Evolutionary conservation across 1,284 basidiomycete species (phyloP).

Genomic region (Ganoderma boninense): DNA sequence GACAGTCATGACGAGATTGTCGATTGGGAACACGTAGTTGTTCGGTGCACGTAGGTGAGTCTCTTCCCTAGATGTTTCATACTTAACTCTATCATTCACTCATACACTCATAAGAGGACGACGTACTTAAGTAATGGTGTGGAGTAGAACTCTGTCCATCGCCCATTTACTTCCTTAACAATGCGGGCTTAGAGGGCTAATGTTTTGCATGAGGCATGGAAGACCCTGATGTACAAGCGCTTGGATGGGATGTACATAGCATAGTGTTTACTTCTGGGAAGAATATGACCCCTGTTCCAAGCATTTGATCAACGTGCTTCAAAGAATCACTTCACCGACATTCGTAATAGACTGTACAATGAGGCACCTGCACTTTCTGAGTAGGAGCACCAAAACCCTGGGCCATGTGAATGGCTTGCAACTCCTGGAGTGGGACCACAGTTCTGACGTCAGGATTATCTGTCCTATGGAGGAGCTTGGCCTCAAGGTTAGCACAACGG

Average conservation of each 20-base stretch:
- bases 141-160: neutral
- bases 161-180: neutral
- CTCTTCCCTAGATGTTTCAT: neutral
- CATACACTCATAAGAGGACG: neutral
- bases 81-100: fast-evolving
- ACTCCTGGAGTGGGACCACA: neutral
- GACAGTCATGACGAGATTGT: neutral
- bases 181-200: neutral
- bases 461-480: neutral
- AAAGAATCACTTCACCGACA: neutral
- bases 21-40: neutral
- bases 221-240: neutral
- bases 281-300: neutral
- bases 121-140: neutral
- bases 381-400: neutral
- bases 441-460: neutral
- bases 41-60: neutral
- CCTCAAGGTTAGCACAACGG: neutral
- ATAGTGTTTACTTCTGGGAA: neutral
- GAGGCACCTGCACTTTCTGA: neutral
- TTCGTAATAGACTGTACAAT: neutral
- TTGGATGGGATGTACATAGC: neutral
- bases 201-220: neutral
- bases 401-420: neutral
- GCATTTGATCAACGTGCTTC: neutral